Conservation (phyloP, 2,329 filamentous ascomycete genomes). For the Colletotrichum sp. region DNA sequence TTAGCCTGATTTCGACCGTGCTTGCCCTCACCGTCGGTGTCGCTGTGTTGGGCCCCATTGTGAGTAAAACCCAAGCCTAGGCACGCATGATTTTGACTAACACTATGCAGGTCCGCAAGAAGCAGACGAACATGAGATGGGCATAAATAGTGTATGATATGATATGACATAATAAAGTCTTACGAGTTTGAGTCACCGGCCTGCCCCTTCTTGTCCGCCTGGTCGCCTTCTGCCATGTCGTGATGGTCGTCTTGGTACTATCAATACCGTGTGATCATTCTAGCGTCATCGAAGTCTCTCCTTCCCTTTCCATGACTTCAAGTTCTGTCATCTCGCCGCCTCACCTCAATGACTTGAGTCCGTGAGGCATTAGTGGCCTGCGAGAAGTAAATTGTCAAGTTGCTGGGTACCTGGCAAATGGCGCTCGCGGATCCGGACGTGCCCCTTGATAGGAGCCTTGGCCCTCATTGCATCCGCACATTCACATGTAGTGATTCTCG, state of each 20-base stretch:
- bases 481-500: not conserved
- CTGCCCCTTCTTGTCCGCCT: not conserved
- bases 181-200: not conserved
- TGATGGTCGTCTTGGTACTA: not conserved
- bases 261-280: not conserved
- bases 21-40: constrained; percentile 80
- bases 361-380: not conserved
- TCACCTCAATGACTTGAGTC: not conserved
- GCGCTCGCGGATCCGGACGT: not conserved
- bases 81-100: constrained; percentile 34
- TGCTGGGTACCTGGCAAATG: not conserved
- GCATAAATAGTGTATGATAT: constrained; percentile 22
- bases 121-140: constrained; percentile 73
- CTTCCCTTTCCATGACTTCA: not conserved
- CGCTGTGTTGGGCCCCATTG: constrained; percentile 81
- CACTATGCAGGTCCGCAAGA: constrained; percentile 57
- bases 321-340: not conserved
- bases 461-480: not conserved
- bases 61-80: constrained; percentile 50
- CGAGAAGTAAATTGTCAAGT: not conserved
- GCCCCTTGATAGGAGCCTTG: not conserved
- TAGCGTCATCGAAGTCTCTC: not conserved
- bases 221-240: not conserved
- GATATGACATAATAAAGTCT: constrained; percentile 9
- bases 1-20: constrained; percentile 84